These are phyloP conservation scores for Hibiscus trionum DNA, from an alignment of 345 rosid genomes.

Conservation along the genomic window DNA sequence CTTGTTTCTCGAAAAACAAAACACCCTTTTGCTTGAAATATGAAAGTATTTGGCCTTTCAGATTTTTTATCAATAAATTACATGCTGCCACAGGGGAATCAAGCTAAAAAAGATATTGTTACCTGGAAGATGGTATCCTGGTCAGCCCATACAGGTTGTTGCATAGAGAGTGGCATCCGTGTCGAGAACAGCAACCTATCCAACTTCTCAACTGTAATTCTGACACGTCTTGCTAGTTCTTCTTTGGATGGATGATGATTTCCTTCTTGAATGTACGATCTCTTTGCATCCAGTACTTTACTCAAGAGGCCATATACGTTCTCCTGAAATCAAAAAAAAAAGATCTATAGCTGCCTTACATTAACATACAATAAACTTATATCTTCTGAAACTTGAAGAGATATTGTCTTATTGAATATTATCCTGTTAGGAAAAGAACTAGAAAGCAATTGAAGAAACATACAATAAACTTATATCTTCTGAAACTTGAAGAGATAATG, in stretches of 20 bases:
- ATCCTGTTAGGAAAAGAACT: constrained; percentile 18
- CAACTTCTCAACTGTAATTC: neutral
- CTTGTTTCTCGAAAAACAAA: too few species aligned
- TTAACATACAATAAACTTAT: too few species aligned
- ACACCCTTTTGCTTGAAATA: neutral
- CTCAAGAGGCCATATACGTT: neutral
- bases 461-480: neutral
- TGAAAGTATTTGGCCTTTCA: neutral
- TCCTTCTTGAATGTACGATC: neutral
- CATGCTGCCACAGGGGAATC: neutral
- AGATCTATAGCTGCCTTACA: neutral
- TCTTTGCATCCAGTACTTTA: neutral
- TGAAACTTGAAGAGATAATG: neutral
- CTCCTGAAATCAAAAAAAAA: neutral
- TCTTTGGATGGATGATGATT: neutral
- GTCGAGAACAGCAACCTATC: neutral
- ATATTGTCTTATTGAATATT: too few species aligned
- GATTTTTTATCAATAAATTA: neutral
- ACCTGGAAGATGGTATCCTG: neutral
- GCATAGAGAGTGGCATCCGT: neutral
- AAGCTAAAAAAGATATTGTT: neutral
- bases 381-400: too few species aligned
- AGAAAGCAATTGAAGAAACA: neutral
- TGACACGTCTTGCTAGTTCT: neutral
- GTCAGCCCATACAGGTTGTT: neutral